These are phyloP conservation scores for Euphorbia peplus DNA, from an alignment of 345 rosid species.

Conservation along the genomic window DNA sequence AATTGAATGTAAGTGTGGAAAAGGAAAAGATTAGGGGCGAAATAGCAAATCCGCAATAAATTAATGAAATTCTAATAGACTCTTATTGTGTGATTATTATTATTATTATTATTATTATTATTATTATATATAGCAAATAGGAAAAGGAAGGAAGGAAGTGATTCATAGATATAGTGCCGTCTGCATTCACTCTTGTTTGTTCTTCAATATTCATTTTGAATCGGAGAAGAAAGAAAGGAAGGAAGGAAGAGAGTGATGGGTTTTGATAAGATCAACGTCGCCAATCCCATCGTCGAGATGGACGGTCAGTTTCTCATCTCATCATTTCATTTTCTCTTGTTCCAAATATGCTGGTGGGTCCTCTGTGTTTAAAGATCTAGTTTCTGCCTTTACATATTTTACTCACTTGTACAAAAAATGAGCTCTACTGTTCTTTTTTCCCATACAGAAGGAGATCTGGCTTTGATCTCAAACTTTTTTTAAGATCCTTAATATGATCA, in stretches of 20 bases:
- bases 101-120: no score
- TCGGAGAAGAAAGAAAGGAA: no score
- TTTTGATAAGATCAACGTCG: slow-evolving; percentile 85
- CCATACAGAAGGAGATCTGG: slow-evolving; percentile 1
- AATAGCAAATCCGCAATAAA: no score
- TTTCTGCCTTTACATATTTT: not conserved
- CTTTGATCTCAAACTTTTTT: not conserved
- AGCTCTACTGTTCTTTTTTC: not conserved
- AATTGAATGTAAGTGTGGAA: no score
- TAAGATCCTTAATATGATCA: not conserved
- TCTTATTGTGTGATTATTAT: no score
- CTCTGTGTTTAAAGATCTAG: slow-evolving; percentile 2
- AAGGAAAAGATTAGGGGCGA: no score
- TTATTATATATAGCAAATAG: no score
- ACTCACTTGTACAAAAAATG: not conserved
- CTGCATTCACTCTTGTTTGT: no score
- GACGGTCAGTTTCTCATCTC: slow-evolving; percentile 57
- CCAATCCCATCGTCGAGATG: slow-evolving; percentile 95
- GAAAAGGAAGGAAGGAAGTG: no score
- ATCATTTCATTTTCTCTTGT: not conserved
- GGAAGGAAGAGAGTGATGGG: no score
- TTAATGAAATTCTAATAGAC: no score
- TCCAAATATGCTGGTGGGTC: not conserved
- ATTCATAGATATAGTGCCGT: no score
- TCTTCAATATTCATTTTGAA: not conserved